A percentile compares a stretch with the other conserved stretches of the same genome.
These are phyloP conservation scores for Ettlia oleoabundans DNA, from an alignment of 139 green algal genomes.

Conservation along the genomic window DNA sequence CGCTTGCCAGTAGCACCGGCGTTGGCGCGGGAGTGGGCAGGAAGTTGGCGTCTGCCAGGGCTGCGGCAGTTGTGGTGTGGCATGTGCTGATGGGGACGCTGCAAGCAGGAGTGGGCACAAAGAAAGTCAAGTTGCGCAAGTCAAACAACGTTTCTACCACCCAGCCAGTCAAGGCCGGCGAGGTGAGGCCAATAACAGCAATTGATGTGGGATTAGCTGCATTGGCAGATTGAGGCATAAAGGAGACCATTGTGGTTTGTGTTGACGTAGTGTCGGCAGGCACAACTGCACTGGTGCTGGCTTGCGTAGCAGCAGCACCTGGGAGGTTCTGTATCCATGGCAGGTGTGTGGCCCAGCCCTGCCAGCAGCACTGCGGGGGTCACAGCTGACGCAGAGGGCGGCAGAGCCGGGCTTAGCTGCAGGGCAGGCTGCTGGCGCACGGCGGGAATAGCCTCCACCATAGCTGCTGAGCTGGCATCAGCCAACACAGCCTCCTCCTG, in stretches of 20 bases:
- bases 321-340: background rate
- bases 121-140: background rate
- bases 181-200: no score
- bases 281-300: no score
- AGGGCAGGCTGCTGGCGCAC: background rate
- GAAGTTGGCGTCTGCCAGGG: conserved; percentile 12
- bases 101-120: background rate
- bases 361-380: conserved; percentile 3
- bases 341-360: background rate
- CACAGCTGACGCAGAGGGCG: background rate
- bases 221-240: no score
- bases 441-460: background rate
- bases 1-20: background rate
- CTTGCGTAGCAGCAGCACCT: no score
- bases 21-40: conserved; percentile 5
- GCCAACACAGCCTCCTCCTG: background rate
- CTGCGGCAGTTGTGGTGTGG: background rate
- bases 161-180: no score
- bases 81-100: background rate
- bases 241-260: no score
- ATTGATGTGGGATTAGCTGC: no score
- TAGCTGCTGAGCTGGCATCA: background rate
- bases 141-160: no score
- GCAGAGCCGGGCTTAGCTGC: background rate
- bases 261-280: no score